Percentiles rank a stretch among this genome's conserved stretches.
These are phyloP conservation scores for Centella asiatica DNA, from an alignment of 129 eudicot species.

Conservation along the genomic window DNA sequence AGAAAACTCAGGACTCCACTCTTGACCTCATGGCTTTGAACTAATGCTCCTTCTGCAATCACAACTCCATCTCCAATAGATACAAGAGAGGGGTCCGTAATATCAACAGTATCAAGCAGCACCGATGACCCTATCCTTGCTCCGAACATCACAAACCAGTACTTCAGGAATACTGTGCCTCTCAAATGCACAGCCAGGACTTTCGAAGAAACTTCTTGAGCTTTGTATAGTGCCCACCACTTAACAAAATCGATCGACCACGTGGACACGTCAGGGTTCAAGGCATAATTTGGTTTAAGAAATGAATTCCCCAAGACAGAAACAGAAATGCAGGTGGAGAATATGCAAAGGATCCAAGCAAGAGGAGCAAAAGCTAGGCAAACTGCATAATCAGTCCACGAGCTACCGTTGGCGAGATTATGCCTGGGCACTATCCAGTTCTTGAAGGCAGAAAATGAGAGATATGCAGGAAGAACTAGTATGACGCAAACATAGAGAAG, in stretches of 20 bases:
- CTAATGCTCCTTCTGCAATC: slow-evolving; percentile 67
- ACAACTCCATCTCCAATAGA: slow-evolving; percentile 66
- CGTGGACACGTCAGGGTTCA: slow-evolving; percentile 55
- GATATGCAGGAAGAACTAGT: slow-evolving; percentile 60
- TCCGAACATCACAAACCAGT: slow-evolving; percentile 78
- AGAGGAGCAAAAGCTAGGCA: slow-evolving; percentile 58
- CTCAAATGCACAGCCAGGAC: slow-evolving; percentile 71
- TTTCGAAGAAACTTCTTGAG: slow-evolving; percentile 64
- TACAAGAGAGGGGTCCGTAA: slow-evolving; percentile 79
- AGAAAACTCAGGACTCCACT: slow-evolving; percentile 69
- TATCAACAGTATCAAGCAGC: slow-evolving; percentile 63
- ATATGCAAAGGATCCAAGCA: slow-evolving; percentile 69
- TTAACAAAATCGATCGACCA: slow-evolving; percentile 69
- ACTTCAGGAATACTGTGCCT: slow-evolving; percentile 67
- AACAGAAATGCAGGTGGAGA: slow-evolving; percentile 51
- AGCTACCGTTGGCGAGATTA: neutral
- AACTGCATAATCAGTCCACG: slow-evolving; percentile 30
- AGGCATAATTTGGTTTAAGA: slow-evolving; percentile 65
- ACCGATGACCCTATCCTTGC: slow-evolving; percentile 76
- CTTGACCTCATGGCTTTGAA: slow-evolving; percentile 76
- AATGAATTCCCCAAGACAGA: slow-evolving; percentile 57
- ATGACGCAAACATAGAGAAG: slow-evolving; percentile 44
- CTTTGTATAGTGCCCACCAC: slow-evolving; percentile 94
- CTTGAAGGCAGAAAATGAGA: slow-evolving; percentile 37
- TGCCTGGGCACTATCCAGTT: slow-evolving; percentile 22